Evolutionary conservation across 768 basidiomycete species (phyloP).

Genomic region (Collybiopsis luxurians): DNA sequence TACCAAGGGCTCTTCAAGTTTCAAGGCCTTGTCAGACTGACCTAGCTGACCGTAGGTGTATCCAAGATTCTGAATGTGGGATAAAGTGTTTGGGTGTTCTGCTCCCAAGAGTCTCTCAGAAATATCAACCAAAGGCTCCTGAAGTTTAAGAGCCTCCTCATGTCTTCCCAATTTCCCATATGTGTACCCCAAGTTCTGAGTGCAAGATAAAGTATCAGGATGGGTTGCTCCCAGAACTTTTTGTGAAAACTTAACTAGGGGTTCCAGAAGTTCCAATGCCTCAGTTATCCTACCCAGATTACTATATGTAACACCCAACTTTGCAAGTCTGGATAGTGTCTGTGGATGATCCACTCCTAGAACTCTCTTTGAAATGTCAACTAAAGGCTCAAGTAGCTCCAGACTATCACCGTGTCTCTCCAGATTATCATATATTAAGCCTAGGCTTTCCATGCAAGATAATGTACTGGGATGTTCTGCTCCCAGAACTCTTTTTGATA

Average conservation of each 20-base stretch:
- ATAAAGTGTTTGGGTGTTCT: conserved; percentile 9
- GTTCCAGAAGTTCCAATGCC: conserved; percentile 5
- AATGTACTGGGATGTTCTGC: conserved; percentile 5
- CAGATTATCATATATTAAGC: neutral
- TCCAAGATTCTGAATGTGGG: neutral
- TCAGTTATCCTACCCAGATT: neutral
- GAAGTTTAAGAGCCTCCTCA: neutral
- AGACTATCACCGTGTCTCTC: neutral
- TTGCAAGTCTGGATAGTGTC: conserved; percentile 3
- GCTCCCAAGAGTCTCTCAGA: neutral
- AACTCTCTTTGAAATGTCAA: neutral
- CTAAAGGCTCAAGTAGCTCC: neutral
- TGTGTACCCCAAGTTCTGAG: conserved; percentile 2
- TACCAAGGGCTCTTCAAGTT: no score
- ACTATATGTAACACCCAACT: conserved; percentile 5
- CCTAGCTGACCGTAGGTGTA: neutral
- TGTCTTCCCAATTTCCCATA: neutral
- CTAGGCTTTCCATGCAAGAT: neutral
- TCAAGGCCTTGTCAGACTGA: neutral
- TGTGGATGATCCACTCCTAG: neutral
- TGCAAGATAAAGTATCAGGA: conserved; percentile 6
- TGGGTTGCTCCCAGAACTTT: conserved; percentile 4
- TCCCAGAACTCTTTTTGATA: neutral
- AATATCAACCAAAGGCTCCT: neutral
- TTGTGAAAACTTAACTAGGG: neutral